Evolutionary conservation across 139 green algal genomes (phyloP), one percentile per base, ranked within the genome.

Genomic region (Picochlorum sp.): DNA sequence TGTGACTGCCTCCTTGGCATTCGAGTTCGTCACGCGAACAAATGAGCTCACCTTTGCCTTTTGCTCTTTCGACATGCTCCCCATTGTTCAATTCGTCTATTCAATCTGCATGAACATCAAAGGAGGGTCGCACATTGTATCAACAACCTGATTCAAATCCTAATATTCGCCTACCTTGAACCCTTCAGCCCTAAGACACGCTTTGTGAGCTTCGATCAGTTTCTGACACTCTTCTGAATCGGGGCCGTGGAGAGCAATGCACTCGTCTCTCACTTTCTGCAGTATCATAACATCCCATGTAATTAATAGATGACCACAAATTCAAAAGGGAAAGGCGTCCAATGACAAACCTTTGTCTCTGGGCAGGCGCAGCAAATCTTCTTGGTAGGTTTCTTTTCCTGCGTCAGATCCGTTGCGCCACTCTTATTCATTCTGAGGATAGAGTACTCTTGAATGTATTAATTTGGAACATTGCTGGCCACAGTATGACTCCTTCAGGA

Each of bases 321-420:
- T 21, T 54, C 47, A 26, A 54, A 10, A 20, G n/a, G 47, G 15
- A 54, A 10, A 54, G 18, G n/a, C 28, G 18, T 26, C 47, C 47
- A 21, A 54, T 54, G 47, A 54, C 16, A 54, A 54, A 54, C 82
- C 85, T 97, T 97, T 30, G 90, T 97, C 26, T 95, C 87, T 0
- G 90, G 90, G 73, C 90, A 97, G 3, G 86, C 81, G 67, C 90
- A 97, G 83, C 90, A 97, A 31, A 97, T 97, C 71, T 66, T 66
- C 60, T 66, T 66, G 0, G 34, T 59, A 30, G 60, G 60, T 21
- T 59, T 55, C 49, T 66, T 59, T 15, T 62, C 15, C 23, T 20
- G n/a, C 6, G 20, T 10, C 15, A n/a, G n/a, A 37, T n/a, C 21
- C 26, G 20, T 59, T 31, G 13, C 51, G 20, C 13, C 20, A 20